phyloP scores from a whole-genome alignment of 164 flowering plant species.

The Vitis riparia region DNA sequence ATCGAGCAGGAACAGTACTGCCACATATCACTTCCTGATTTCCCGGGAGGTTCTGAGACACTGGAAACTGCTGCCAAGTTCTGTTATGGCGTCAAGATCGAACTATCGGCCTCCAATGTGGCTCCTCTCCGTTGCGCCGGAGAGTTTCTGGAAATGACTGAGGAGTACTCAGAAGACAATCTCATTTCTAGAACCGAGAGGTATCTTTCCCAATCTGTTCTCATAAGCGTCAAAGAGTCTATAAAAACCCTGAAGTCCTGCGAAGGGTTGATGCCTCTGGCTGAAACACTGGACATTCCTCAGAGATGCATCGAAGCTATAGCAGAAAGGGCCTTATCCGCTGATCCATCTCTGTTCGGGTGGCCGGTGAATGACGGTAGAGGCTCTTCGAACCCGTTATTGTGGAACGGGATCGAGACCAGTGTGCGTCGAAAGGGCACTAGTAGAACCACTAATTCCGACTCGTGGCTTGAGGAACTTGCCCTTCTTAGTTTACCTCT shows the following conservation, averaged over 20 bases:
- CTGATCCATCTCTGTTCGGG: conserved; percentile 68
- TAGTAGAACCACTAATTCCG: conserved; percentile 7
- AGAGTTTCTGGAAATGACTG: conserved; percentile 80
- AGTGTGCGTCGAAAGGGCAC: conserved; percentile 20
- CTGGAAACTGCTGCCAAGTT: conserved; percentile 82
- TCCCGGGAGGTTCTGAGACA: conserved; percentile 78
- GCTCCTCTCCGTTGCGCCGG: conserved; percentile 86
- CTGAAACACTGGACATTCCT: conserved; percentile 50
- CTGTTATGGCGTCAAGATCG: conserved; percentile 84
- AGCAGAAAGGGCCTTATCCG: conserved; percentile 42
- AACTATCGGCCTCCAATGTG: conserved; percentile 51
- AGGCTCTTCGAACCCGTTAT: conserved; percentile 22
- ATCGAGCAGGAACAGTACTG: conserved; percentile 24
- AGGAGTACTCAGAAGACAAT: conserved; percentile 68
- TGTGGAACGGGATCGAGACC: conserved; percentile 54
- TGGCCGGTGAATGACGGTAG: conserved; percentile 70
- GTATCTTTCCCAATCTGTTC: conserved; percentile 51
- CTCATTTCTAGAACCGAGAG: conserved; percentile 69
- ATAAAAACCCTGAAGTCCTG: conserved; percentile 62
- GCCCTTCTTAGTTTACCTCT: conserved; percentile 40
- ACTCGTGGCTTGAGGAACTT: conserved; percentile 66
- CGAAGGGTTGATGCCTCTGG: conserved; percentile 49
- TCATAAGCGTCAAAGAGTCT: conserved; percentile 48
- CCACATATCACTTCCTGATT: conserved; percentile 51
- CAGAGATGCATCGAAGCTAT: conserved; percentile 66